phyloP scores from a whole-genome alignment of 2,329 filamentous ascomycete species.

The Paecilomyces niveus region DNA sequence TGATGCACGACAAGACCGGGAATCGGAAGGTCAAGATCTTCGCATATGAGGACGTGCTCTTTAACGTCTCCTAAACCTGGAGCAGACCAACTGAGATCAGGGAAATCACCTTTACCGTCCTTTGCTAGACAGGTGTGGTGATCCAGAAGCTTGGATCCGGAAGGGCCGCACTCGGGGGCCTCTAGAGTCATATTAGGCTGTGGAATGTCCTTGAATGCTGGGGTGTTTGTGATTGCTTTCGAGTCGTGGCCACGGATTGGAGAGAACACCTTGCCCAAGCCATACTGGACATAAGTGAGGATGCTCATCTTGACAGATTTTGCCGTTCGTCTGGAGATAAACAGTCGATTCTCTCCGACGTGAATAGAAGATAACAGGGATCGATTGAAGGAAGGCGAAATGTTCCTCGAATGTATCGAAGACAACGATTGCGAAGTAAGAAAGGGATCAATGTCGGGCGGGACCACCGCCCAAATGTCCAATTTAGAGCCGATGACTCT shows the following conservation, averaged over 20 bases:
- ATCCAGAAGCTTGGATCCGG: slow-evolving; percentile 15
- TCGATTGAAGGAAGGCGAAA: no score
- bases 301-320: slow-evolving; percentile 6
- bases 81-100: slow-evolving; percentile 17
- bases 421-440: no score
- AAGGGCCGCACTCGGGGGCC: slow-evolving; percentile 14
- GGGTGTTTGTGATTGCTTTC: slow-evolving; percentile 13
- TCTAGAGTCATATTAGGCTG: slow-evolving; percentile 18
- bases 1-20: slow-evolving; percentile 20
- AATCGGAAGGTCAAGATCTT: slow-evolving; percentile 24
- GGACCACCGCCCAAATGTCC: no score
- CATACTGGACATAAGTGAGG: slow-evolving; percentile 14
- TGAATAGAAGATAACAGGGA: background rate
- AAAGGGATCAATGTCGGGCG: no score
- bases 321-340: background rate
- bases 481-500: no score
- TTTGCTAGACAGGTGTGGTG: slow-evolving; percentile 16
- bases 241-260: slow-evolving; percentile 19
- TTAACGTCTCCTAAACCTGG: slow-evolving; percentile 10
- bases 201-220: slow-evolving; percentile 15
- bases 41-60: slow-evolving; percentile 21
- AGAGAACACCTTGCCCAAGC: slow-evolving; percentile 14
- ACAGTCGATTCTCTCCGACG: background rate
- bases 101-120: slow-evolving; percentile 15
- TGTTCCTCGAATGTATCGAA: no score